A percentile compares a stretch with the other conserved stretches of the same genome.
Evolutionary conservation across 2,329 filamentous ascomycete species (phyloP).

Genomic region (Cladobotryum mycophilum): DNA sequence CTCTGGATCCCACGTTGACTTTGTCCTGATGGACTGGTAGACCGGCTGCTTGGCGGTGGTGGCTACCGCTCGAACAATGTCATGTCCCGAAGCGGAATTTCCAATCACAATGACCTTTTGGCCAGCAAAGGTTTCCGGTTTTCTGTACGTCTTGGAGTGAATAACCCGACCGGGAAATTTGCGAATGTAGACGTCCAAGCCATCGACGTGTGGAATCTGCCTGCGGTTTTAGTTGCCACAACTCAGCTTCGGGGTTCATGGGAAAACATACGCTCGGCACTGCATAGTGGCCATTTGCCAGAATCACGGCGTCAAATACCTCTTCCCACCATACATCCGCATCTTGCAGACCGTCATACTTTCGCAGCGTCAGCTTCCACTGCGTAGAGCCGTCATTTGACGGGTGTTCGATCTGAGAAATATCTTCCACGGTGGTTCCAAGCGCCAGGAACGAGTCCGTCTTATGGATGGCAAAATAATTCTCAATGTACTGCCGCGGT

Average conservation of each 20-base stretch:
- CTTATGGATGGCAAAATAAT: conserved; percentile 46
- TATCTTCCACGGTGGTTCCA: conserved; percentile 46
- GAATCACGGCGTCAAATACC: conserved; percentile 38
- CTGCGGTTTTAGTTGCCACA: not conserved
- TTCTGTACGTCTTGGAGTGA: conserved; percentile 42
- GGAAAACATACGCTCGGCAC: conserved; percentile 36
- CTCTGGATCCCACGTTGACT: conserved; percentile 44
- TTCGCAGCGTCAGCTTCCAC: conserved; percentile 45
- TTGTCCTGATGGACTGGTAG: conserved; percentile 45
- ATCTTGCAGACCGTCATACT: conserved; percentile 35
- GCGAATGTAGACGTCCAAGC: conserved; percentile 33
- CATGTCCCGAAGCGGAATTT: conserved; percentile 40
- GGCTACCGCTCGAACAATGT: conserved; percentile 33
- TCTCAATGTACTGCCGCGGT: conserved; percentile 49
- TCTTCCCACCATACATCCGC: conserved; percentile 51
- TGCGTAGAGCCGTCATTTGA: conserved; percentile 4
- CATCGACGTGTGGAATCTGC: conserved; percentile 40
- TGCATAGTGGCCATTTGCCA: conserved; percentile 40
- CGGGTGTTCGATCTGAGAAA: conserved; percentile 27
- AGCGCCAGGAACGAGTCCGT: conserved; percentile 41
- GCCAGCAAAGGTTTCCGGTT: conserved; percentile 25
- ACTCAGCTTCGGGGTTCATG: too few species aligned
- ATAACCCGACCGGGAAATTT: conserved; percentile 34
- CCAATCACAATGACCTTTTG: conserved; percentile 35
- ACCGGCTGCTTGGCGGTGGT: conserved; percentile 35